phyloP scores from a whole-genome alignment of 108 stramenopile species.

The Nannochloropsis granulata region DNA sequence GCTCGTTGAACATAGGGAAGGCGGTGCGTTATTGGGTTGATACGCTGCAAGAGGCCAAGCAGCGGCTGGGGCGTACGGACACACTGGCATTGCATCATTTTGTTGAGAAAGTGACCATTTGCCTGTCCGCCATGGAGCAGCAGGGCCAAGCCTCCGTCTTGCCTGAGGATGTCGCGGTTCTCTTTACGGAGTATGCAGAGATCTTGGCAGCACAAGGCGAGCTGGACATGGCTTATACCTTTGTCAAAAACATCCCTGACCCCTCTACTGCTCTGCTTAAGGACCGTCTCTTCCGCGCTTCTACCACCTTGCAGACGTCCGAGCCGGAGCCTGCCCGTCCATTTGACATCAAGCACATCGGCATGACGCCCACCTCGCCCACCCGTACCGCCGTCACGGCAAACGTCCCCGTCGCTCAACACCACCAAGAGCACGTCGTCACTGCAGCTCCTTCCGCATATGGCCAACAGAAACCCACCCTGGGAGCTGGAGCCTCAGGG shows the following conservation, averaged over 20 bases:
- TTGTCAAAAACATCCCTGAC: slow-evolving; percentile 8
- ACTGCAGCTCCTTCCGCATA: neutral
- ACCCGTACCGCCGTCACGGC: neutral
- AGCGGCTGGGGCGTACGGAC: slow-evolving; percentile 22
- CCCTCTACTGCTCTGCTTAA: neutral
- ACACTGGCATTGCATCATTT: slow-evolving; percentile 69
- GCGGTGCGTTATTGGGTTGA: slow-evolving; percentile 63
- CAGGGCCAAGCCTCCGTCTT: slow-evolving; percentile 6
- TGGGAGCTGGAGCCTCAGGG: neutral
- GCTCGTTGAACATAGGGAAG: slow-evolving; percentile 65
- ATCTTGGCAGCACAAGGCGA: slow-evolving; percentile 76
- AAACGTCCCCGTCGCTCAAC: neutral
- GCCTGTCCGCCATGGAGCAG: slow-evolving; percentile 2
- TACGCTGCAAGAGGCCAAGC: slow-evolving; percentile 46
- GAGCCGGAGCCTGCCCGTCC: neutral
- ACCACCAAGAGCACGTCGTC: neutral
- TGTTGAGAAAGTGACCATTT: slow-evolving; percentile 72
- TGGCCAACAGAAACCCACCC: neutral
- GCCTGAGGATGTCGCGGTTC: slow-evolving; percentile 45
- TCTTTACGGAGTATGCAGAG: slow-evolving; percentile 67
- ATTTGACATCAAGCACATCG: neutral
- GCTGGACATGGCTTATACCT: slow-evolving; percentile 56
- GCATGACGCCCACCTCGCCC: neutral
- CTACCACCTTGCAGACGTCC: neutral
- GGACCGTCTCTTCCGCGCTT: neutral